Evolutionary conservation across 345 rosid species (phyloP), one percentile per base, ranked within the genome.

Genomic region (Xanthoceras sorbifolium): DNA sequence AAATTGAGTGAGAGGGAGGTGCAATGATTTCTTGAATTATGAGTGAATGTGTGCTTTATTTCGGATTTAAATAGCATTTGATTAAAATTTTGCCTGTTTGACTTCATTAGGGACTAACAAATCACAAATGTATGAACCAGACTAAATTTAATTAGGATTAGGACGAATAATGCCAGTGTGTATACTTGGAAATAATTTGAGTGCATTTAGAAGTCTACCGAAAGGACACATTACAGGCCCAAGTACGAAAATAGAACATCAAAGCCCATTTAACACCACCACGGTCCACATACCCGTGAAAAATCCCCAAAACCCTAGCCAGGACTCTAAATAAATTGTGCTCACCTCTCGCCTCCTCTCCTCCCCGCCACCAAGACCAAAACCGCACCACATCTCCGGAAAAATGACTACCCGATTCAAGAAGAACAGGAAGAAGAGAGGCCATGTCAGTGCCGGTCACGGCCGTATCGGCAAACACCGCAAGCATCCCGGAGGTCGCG

Each of bases 361-460:
- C 46, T 32, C 34, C 7, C 42, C 18, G 74, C 78, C 75, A 71
- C 18, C 2, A 14, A 52, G 63, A 80, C 28, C 60, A 75, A 61
- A 31, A 34, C 78, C 46, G 62, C 17, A 28, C 4, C 72, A 9
- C 82, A 40, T 50, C 64, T 15, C 7, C 64, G 40, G 26, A 0
- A 80, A 11, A 62, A 89, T 87, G 92, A 85, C 90, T 36, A 89
- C 89, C 50, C 81, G 94, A 23, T 86, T 91, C 71, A 92, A 88
- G 95, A 92, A 92, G 91, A 86, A 92, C 84, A 80, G 97, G 78
- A 92, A 92, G 97, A 92, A 92, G 91, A 75, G 97, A 2, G 97
- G 97, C 25, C 97, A 92, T 82, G 96, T 92, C 29, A 91, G 95
- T 67, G 97, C 97, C 22, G 96, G 96, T 0, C 96, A 92, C 11